Evolutionary conservation across 2,329 filamentous ascomycete genomes (phyloP), one percentile per base, ranked within the genome.

Genomic region (Pseudogymnoascus sp.): DNA sequence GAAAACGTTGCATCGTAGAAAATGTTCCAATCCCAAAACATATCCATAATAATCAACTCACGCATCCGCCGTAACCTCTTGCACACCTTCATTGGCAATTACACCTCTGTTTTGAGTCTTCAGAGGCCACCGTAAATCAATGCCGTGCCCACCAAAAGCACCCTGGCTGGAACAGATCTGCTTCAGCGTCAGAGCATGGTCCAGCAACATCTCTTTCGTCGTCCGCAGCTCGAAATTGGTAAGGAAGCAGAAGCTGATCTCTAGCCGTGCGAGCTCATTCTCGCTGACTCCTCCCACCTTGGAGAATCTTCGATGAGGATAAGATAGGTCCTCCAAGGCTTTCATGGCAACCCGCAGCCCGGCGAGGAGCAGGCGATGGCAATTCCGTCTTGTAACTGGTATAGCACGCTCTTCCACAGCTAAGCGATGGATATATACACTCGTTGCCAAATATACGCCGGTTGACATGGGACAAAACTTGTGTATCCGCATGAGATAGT

Each of bases 391-490:
- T 2, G 92, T 96, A 7, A 96, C 88, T 0, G 88, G 87, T 21
- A 97, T 88, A 23, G 88, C 84, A 68, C 85, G 85, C 72, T 96
- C 90, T 50, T 88, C 82, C 11, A 93, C 86, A 0, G 88, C 89
- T 44, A 97, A 81, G 23, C 88, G 86, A 72, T 93, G 88, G 68
- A 97, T 93, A 77, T 96, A 97, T 7, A 89, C 81, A 56, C 90
- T 92, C 4, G 93, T 88, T 1, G 93, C 91, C 26, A 99, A 86
- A 76, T 96, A 97, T 9, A 97, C 93, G 23, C 88, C 93, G 0
- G 93, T 92, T 66, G 90, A 96, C 84, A 96, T 92, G 3, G 95
- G 93, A 72, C 93, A 97, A 77, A 89, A 97, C 64, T 86, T 86
- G 76, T 97, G 93, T 64, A 97, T 84, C 15, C 93, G 89, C 70